Conservation (phyloP, 2,329 filamentous ascomycete genomes). For the Phialophora expanda region DNA sequence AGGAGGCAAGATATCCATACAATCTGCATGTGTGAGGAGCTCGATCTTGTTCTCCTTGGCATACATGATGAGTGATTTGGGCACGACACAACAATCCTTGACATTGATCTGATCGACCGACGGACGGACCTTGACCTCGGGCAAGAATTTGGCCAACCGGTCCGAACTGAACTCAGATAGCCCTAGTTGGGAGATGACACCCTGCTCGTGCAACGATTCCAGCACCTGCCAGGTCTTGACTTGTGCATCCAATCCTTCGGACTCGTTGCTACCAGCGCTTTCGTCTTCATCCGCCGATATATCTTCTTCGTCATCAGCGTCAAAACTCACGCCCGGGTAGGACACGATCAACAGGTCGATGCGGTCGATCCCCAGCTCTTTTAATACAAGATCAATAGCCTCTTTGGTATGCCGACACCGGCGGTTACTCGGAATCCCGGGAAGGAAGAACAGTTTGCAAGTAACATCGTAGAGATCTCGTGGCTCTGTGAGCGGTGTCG, state of each 20-base stretch:
- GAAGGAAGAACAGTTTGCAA: slow-evolving; percentile 91
- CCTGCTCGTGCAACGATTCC: slow-evolving; percentile 73
- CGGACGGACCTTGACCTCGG: slow-evolving; percentile 72
- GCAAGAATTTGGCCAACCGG: slow-evolving; percentile 77
- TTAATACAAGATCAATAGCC: slow-evolving; percentile 78
- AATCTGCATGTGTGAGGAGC: slow-evolving; percentile 90
- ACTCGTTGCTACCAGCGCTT: slow-evolving; percentile 44
- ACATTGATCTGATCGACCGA: slow-evolving; percentile 95
- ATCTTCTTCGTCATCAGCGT: slow-evolving; percentile 85
- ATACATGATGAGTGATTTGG: slow-evolving; percentile 80
- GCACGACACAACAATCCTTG: slow-evolving; percentile 93
- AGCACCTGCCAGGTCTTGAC: slow-evolving; percentile 72
- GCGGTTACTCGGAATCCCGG: slow-evolving; percentile 67
- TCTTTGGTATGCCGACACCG: slow-evolving; percentile 75
- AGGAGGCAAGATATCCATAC: slow-evolving; percentile 83
- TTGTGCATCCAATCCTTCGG: slow-evolving; percentile 64
- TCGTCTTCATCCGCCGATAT: slow-evolving; percentile 58
- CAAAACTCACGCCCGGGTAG: slow-evolving; percentile 91
- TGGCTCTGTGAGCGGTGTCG: slow-evolving; percentile 76
- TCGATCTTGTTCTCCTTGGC: slow-evolving; percentile 85
- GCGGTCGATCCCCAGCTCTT: slow-evolving; percentile 74
- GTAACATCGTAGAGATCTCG: slow-evolving; percentile 88
- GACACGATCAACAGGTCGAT: slow-evolving; percentile 91
- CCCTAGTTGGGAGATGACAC: slow-evolving; percentile 76
- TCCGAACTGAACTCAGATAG: slow-evolving; percentile 90